phyloP scores from a whole-genome alignment of 2,329 filamentous ascomycete genomes.

The Elsinoe fawcettii region DNA sequence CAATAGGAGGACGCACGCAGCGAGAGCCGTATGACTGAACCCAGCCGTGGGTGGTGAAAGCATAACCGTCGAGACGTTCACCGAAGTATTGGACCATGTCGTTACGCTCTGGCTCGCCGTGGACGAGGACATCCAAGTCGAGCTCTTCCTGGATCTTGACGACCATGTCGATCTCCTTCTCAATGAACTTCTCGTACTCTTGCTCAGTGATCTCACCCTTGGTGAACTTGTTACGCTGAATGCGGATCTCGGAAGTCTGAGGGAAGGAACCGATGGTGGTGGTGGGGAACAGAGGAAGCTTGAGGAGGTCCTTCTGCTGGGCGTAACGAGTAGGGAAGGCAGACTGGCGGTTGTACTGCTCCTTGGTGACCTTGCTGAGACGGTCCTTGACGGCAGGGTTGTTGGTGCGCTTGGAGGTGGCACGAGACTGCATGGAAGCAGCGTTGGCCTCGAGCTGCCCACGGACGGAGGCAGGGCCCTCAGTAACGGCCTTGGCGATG shows the following conservation, averaged over 20 bases:
- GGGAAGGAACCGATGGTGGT: conserved; percentile 99
- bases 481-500: conserved; percentile 94
- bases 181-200: conserved; percentile 98
- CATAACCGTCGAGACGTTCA: conserved; percentile 91
- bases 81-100: conserved; percentile 99
- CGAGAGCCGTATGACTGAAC: conserved; percentile 97
- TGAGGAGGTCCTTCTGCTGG: conserved; percentile 85
- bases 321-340: conserved; percentile 77
- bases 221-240: conserved; percentile 95
- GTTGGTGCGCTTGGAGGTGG: conserved; percentile 91
- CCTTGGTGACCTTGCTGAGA: conserved; percentile 74
- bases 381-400: conserved; percentile 95
- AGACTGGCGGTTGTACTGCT: conserved; percentile 89
- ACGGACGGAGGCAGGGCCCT: conserved; percentile 78
- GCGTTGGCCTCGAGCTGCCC: conserved; percentile 93
- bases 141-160: conserved; percentile 98
- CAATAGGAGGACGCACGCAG: conserved; percentile 95
- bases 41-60: conserved; percentile 99
- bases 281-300: conserved; percentile 93
- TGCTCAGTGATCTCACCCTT: conserved; percentile 91
- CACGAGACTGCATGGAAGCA: conserved; percentile 84
- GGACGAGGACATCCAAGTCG: conserved; percentile 90
- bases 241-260: conserved; percentile 97
- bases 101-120: conserved; percentile 99
- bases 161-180: conserved; percentile 94